These are phyloP conservation scores for Lagerstroemia fauriei DNA, from an alignment of 441 rosid species.

Conservation along the genomic window DNA sequence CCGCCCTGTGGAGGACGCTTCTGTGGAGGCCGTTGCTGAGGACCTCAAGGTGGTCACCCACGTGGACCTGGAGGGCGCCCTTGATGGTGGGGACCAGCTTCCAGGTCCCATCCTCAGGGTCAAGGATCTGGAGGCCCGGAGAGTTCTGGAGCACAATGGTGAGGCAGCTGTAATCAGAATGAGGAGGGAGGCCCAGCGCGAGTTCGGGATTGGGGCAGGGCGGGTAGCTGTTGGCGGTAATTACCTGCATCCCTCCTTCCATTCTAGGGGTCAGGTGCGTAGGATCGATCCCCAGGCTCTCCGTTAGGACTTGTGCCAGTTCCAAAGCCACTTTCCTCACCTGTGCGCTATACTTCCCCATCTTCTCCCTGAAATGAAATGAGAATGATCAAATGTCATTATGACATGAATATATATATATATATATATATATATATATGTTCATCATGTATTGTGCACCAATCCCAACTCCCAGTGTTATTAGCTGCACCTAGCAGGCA, in stretches of 20 bases:
- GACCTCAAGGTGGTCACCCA: constrained; percentile 70
- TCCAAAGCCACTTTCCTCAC: constrained; percentile 46
- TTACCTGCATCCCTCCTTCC: constrained; percentile 60
- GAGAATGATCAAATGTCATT: not conserved
- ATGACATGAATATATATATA: no score
- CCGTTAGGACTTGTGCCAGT: constrained; percentile 48
- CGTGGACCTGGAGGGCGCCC: constrained; percentile 61
- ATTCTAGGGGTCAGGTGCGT: constrained; percentile 40
- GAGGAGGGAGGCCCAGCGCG: constrained; percentile 60
- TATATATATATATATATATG: no score
- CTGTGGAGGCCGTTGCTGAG: constrained; percentile 65
- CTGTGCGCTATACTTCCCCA: constrained; percentile 52
- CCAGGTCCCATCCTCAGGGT: constrained; percentile 48
- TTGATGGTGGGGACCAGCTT: constrained; percentile 38
- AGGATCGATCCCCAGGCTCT: constrained; percentile 56
- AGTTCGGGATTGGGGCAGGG: constrained; percentile 52
- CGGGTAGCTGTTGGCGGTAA: constrained; percentile 59
- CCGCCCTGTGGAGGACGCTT: constrained; percentile 55
- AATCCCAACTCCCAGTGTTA: no score
- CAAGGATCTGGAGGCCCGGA: constrained; percentile 55
- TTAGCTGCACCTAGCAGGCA: no score
- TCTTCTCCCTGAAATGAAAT: constrained; percentile 44
- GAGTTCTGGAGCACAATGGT: constrained; percentile 57
- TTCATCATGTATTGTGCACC: not conserved
- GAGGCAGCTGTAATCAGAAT: constrained; percentile 62